phyloP scores from a whole-genome alignment of 108 stramenopile species.

The Chaetoceros muelleri region DNA sequence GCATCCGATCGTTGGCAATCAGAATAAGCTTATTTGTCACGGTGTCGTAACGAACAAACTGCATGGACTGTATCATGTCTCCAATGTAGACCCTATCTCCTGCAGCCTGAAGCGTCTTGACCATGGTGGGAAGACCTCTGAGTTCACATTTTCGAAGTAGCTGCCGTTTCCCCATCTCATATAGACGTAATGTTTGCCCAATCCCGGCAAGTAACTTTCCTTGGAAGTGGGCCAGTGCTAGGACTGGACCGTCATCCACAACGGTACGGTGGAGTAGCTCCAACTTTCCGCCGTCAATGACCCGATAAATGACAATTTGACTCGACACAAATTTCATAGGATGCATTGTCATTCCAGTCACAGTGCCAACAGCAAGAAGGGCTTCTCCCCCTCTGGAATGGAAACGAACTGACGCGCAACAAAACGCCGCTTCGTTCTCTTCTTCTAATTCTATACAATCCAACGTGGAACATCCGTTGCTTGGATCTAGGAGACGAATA shows the following conservation, averaged over 20 bases:
- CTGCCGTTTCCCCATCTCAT: conserved; percentile 96
- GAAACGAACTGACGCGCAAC: conserved; percentile 83
- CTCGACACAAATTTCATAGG: conserved; percentile 56
- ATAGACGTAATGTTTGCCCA: conserved; percentile 79
- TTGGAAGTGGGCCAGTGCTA: conserved; percentile 88
- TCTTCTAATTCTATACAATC: conserved; percentile 84
- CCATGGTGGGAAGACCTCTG: conserved; percentile 74
- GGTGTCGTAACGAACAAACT: conserved; percentile 85
- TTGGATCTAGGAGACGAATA: conserved; percentile 87
- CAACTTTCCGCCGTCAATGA: conserved; percentile 77
- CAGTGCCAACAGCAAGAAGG: conserved; percentile 90
- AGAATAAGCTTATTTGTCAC: conserved; percentile 74
- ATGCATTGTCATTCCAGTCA: conserved; percentile 78
- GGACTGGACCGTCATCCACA: conserved; percentile 88
- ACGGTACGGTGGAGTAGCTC: conserved; percentile 86
- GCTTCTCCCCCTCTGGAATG: conserved; percentile 89
- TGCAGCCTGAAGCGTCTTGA: conserved; percentile 76
- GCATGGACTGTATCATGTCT: conserved; percentile 85
- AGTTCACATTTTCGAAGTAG: conserved; percentile 94
- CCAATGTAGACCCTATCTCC: conserved; percentile 81
- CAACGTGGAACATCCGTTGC: conserved; percentile 55
- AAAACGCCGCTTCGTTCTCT: conserved; percentile 87
- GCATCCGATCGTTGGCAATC: conserved; percentile 84
- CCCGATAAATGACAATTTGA: conserved; percentile 76
- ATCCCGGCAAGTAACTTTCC: conserved; percentile 89